Base-by-base conservation (phyloP, 192 early-diverging fungal species). In the Paraglomus brasilianum region DNA sequence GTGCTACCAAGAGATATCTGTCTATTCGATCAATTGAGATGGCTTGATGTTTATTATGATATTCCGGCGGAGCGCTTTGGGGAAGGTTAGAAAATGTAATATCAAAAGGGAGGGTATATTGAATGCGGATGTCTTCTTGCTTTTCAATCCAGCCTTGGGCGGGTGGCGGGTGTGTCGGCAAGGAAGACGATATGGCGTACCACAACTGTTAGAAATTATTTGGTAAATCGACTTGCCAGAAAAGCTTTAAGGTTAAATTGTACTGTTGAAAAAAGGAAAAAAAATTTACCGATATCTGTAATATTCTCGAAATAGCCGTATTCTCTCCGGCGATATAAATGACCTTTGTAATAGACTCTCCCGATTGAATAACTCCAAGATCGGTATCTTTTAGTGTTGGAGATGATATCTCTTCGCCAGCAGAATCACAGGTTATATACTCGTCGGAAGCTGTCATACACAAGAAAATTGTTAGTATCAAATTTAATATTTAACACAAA, bases 21-120 rank as follows among this genome's bases (percentile, higher is more conserved):
- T 84, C 79, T 55, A 68, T 0, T 64, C 72, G 21, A 73, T 71
- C 40, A 65, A 44, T 15, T 57, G 70, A 58, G 62, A 61, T 15
- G 45, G 45, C 42, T 67, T 41, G 42, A 63, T n/a, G 14, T 65
- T 53, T 6, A 60, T 53, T n/a, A 43, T 8, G 46, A 73, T 39
- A 46, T 47, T 30, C 11, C 58, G n/a, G n/a, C n/a, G n/a, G n/a
- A n/a, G 57, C 36, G 19, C 40, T 9, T 66, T 53, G 38, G 73
- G 73, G 15, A 64, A 74, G 44, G 59, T 57, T 72, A 43, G 77
- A 73, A 56, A 83, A 87, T 5, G 72, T 57, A 2, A 75, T 71
- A 40, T 81, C 80, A 76, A 90, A 90, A 8, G 86, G 82, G 1
- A 69, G 59, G 30, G 80, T 74, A 72, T 87, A 90, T 1, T 75